A percentile compares a stretch with the other conserved stretches of the same genome.
Conservation (phyloP, 176 grass and related monocot species). For the Neostapfia colusana region DNA sequence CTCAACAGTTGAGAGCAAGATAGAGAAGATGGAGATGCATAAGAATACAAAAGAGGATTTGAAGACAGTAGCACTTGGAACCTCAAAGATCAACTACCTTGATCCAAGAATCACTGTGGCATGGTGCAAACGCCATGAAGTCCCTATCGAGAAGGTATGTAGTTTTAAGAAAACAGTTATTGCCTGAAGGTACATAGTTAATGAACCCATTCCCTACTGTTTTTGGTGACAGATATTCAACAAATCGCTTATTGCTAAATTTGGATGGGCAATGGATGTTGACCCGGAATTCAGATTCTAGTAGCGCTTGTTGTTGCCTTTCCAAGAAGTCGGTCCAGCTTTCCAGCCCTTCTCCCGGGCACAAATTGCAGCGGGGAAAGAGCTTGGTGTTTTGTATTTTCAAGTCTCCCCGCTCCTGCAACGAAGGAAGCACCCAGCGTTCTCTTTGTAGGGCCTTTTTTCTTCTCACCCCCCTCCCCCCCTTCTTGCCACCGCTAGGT, state of each 20-base stretch:
- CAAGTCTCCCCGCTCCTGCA: slow-evolving; percentile 33
- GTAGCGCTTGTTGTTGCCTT: slow-evolving; percentile 33
- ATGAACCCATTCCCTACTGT: background rate
- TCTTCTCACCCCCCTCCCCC: background rate
- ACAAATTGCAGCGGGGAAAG: slow-evolving; percentile 56
- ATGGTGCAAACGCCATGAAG: slow-evolving; percentile 99
- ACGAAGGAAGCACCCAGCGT: slow-evolving; percentile 39
- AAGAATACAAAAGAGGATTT: slow-evolving; percentile 89
- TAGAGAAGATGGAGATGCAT: slow-evolving; percentile 94
- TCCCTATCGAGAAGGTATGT: slow-evolving; percentile 94
- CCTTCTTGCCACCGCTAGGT: slow-evolving; percentile 13
- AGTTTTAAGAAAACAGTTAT: background rate
- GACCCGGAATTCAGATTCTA: slow-evolving; percentile 91
- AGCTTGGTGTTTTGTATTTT: slow-evolving; percentile 48
- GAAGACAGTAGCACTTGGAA: slow-evolving; percentile 90
- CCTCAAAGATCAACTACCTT: slow-evolving; percentile 97
- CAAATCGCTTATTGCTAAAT: slow-evolving; percentile 90
- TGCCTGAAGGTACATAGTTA: slow-evolving; percentile 47
- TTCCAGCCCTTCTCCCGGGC: slow-evolving; percentile 16
- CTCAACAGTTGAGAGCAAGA: slow-evolving; percentile 55
- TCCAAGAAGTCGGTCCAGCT: slow-evolving; percentile 19
- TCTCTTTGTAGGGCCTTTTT: slow-evolving; percentile 41
- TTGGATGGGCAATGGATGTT: slow-evolving; percentile 85
- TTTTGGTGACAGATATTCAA: slow-evolving; percentile 82
- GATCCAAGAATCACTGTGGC: slow-evolving; percentile 95